Evolutionary conservation across 1,284 basidiomycete genomes (phyloP), one percentile per base, ranked within the genome.

Genomic region (Ceratobasidium papillatum): DNA sequence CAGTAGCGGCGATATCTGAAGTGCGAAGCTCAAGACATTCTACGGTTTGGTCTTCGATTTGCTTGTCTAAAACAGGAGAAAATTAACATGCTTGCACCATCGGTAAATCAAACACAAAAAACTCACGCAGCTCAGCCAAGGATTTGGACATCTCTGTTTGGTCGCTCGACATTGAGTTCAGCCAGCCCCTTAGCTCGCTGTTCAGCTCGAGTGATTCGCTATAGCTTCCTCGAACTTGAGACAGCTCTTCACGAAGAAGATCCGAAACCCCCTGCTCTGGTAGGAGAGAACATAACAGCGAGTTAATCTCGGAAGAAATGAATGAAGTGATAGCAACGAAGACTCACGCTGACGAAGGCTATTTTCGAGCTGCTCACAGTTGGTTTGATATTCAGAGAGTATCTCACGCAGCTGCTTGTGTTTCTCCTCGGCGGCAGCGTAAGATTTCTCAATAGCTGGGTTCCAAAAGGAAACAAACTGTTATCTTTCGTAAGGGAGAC

Each of bases 221-320:
- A 41, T 51, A 72, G 25, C 61, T 72, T 17, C 49, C 69, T 8
- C 32, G 27, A 47, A 34, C 41, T 19, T 22, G 25, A 32, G 56
- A 34, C 7, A 72, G 32, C 47, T 72, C 58, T 9, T 72, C 69
- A 2, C 69, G 56, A 38, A 72, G 58, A 22, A 72, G 59, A 47
- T 72, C 69, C 9, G 58, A 61, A 25, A 61, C 58, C 4, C 58
- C 58, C 41, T 32, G 58, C 58, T 61, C 58, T 61, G n/a, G 19
- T 11, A 36, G 8, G 27, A 34, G 22, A 30, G 36, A 41, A 22
- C 30, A 61, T n/a, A 12, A 38, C 8, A 30, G 8, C 9, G 25
- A 27, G 25, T 27, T 43, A 43, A 7, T 7, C 9, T 9, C 51
- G 9, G 25, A 27, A 9, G 12, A 52, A 2, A 52, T n/a, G 11